Evolutionary conservation across 129 eudicot species (phyloP).

Genomic region (Flaveria trinervia): DNA sequence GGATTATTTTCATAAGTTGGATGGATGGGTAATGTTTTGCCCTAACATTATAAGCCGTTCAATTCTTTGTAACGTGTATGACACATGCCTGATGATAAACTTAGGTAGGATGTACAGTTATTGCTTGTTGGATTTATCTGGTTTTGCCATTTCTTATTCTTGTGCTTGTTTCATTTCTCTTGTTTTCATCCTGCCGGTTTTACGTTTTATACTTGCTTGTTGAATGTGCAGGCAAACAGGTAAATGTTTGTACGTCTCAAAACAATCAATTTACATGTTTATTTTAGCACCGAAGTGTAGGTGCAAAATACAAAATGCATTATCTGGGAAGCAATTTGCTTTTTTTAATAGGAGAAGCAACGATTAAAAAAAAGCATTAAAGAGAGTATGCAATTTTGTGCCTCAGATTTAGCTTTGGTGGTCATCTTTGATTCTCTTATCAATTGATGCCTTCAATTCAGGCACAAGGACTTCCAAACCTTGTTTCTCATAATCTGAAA

Average conservation of each 20-base stretch:
- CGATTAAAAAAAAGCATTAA: too few relatives aligned
- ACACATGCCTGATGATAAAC: constrained; percentile 32
- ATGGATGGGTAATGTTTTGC: constrained; percentile 20
- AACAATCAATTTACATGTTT: too few relatives aligned
- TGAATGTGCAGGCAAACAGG: background rate
- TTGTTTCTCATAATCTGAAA: constrained; percentile 72
- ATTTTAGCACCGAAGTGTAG: too few relatives aligned
- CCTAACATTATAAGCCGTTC: constrained; percentile 22
- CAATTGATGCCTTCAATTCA: constrained; percentile 60
- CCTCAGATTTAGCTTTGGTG: constrained; percentile 35
- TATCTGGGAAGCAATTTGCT: constrained; percentile 7
- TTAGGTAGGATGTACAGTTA: constrained; percentile 31
- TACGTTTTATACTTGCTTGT: background rate
- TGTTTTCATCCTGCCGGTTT: background rate
- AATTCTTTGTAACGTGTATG: constrained; percentile 27
- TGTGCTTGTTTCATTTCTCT: background rate
- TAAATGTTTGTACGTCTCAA: background rate
- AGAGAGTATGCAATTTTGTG: background rate
- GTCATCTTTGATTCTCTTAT: constrained; percentile 72
- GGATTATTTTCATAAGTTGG: constrained; percentile 37
- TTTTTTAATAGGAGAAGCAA: background rate
- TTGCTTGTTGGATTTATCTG: constrained; percentile 12
- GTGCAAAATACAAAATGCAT: background rate
- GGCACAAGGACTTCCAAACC: constrained; percentile 64
- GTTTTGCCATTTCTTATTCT: background rate